Evolutionary conservation across 75 land plant species (phyloP), one percentile per base, ranked within the genome.

Genomic region (Isoetes taiwanensis): DNA sequence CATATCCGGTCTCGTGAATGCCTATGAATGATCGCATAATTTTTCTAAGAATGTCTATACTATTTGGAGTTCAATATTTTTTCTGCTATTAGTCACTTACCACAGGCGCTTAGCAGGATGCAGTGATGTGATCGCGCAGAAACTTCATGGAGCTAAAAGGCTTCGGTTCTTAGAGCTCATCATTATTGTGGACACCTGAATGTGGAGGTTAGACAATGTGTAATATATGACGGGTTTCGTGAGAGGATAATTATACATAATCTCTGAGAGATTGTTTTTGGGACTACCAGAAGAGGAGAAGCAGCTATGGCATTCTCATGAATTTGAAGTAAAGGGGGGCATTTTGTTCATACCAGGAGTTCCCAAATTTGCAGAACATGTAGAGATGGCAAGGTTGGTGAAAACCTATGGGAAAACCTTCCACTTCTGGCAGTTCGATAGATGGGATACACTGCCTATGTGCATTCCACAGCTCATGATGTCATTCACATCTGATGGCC

Each of bases 391-490:
- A 28, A 76, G 86, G 64, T 48, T 65, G 20, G 68, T 52, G 23
- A 65, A 60, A 25, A 65, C 68, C 20, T 65, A 65, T 25, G 97
- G 87, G 28, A 90, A 90, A 65, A 63, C 68, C 19, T 64, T 80
- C 66, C 97, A 90, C 61, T 90, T 86, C 74, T 90, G 97, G 97
- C 87, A 82, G 78, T 80, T 78, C 30, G 97, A 90, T 52, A 62
- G 56, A 20, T 93, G 97, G 0, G 82, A 90, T 54, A 43, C 33
- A 3, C 79, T 90, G 16, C 97, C 97, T n/a, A 65, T 86, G 32
- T 86, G 93, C 1, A 30, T 69, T 1, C 97, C 97, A 1, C 81
- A 83, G 52, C 41, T 86, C 38, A 90, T 90, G 97, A 80, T 78
- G 87, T 60, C 87, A 14, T 57, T 90, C 29, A 83, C 87, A 20